phyloP scores from a whole-genome alignment of 768 basidiomycete genomes.

The Gymnopilus junonius region DNA sequence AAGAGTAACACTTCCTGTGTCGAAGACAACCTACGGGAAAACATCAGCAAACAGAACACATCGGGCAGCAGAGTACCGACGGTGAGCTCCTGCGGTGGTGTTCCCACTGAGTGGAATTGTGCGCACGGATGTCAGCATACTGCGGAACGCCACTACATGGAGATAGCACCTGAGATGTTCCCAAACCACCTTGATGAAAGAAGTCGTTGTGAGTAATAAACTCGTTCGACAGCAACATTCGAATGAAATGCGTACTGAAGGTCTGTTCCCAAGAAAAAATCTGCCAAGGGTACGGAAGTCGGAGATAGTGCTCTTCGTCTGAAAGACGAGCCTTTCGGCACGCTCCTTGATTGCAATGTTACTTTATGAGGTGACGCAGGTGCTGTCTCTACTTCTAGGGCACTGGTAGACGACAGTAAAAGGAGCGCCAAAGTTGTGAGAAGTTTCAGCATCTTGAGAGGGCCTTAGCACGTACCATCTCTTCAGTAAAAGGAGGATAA shows the following conservation, averaged over 20 bases:
- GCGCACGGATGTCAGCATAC: conserved; percentile 4
- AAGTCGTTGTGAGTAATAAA: background rate
- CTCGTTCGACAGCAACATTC: background rate
- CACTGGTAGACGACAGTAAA: conserved; percentile 9
- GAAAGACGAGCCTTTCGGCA: conserved; percentile 21
- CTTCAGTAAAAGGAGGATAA: background rate
- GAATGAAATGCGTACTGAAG: conserved; percentile 46
- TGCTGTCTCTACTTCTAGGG: conserved; percentile 9
- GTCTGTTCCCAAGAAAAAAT: conserved; percentile 61
- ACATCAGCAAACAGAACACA: conserved; percentile 9
- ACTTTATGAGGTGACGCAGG: conserved; percentile 36
- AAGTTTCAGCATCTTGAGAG: conserved; percentile 10
- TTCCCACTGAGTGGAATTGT: conserved; percentile 44
- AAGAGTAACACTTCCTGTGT: conserved; percentile 54
- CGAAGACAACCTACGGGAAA: conserved; percentile 54
- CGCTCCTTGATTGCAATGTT: conserved; percentile 29
- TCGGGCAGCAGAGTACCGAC: conserved; percentile 26
- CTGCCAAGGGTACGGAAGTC: conserved; percentile 47
- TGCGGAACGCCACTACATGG: background rate
- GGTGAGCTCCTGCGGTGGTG: conserved; percentile 52
- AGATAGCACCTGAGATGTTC: conserved; percentile 45
- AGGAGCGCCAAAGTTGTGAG: conserved; percentile 6
- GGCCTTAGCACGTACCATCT: background rate
- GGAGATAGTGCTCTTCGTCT: conserved; percentile 43
- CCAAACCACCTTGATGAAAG: conserved; percentile 50